These are phyloP conservation scores for Elsinoe batatas DNA, from an alignment of 2,329 filamentous ascomycete genomes.

Conservation along the genomic window DNA sequence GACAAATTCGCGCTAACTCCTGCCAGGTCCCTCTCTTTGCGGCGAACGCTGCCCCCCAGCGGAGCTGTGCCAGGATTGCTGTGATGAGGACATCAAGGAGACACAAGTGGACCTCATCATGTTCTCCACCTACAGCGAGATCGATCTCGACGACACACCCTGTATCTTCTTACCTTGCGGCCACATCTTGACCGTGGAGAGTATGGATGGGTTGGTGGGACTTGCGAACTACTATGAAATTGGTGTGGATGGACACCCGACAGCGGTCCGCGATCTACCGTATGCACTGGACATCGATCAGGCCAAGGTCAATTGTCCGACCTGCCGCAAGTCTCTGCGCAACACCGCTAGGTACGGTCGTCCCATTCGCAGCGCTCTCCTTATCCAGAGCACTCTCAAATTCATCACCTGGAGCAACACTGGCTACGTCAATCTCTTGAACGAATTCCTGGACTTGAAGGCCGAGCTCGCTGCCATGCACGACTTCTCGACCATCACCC, in stretches of 20 bases:
- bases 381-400: constrained; percentile 56
- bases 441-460: background rate
- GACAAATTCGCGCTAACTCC: background rate
- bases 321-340: constrained; percentile 50
- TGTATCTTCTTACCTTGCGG: constrained; percentile 54
- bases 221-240: constrained; percentile 43
- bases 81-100: constrained; percentile 33
- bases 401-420: constrained; percentile 48
- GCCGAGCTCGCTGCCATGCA: background rate
- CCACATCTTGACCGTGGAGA: constrained; percentile 51
- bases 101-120: constrained; percentile 48
- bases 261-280: constrained; percentile 24
- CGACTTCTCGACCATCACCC: background rate
- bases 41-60: constrained; percentile 50
- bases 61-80: constrained; percentile 50
- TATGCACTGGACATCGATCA: constrained; percentile 41
- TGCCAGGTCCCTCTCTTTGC: constrained; percentile 46
- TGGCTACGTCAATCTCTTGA: constrained; percentile 14
- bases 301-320: constrained; percentile 45
- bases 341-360: constrained; percentile 52
- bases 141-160: constrained; percentile 50
- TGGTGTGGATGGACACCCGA: constrained; percentile 23
- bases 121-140: constrained; percentile 45
- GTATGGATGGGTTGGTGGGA: constrained; percentile 52
- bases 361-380: constrained; percentile 48